Conservation (phyloP, 2,329 filamentous ascomycete genomes). For the Cladosporium sp. region DNA sequence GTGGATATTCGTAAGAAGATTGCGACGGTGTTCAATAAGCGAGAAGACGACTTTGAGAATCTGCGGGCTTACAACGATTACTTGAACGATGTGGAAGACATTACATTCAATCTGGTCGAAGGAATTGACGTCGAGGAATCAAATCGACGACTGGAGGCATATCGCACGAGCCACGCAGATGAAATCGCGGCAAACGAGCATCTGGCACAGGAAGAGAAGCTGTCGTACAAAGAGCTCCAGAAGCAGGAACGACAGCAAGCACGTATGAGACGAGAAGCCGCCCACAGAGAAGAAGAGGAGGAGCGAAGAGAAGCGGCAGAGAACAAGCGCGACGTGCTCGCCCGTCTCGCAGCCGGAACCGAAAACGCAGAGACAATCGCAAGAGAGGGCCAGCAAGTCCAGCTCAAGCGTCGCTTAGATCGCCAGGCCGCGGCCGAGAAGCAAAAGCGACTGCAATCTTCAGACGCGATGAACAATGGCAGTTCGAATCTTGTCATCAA, state of each 20-base stretch:
- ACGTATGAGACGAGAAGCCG: constrained; percentile 58
- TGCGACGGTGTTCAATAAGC: constrained; percentile 72
- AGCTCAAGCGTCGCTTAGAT: constrained; percentile 68
- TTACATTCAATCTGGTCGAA: constrained; percentile 82
- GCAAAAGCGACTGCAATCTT: constrained; percentile 39
- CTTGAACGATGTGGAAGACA: constrained; percentile 83
- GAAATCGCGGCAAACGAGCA: constrained; percentile 50
- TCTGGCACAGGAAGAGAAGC: constrained; percentile 45
- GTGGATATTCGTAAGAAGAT: constrained; percentile 85
- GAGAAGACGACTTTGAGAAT: constrained; percentile 85
- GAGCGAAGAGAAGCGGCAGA: constrained; percentile 62
- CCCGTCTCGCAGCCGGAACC: constrained; percentile 58
- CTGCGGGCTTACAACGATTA: constrained; percentile 87
- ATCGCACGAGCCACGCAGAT: constrained; percentile 67
- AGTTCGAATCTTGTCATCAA: constrained; percentile 60
- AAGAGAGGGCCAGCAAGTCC: constrained; percentile 53
- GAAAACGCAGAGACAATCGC: constrained; percentile 55
- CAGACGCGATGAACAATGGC: constrained; percentile 31
- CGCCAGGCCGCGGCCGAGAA: constrained; percentile 49
- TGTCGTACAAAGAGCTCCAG: constrained; percentile 43
- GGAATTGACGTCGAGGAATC: constrained; percentile 64
- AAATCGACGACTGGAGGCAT: constrained; percentile 58
- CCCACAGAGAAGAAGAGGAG: constrained; percentile 64
- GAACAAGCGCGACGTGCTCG: constrained; percentile 64
- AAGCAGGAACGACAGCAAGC: constrained; percentile 64